Evolutionary conservation across 2,329 filamentous ascomycete species (phyloP), one percentile per base, ranked within the genome.

Genomic region (Apiospora rasikravindrae): DNA sequence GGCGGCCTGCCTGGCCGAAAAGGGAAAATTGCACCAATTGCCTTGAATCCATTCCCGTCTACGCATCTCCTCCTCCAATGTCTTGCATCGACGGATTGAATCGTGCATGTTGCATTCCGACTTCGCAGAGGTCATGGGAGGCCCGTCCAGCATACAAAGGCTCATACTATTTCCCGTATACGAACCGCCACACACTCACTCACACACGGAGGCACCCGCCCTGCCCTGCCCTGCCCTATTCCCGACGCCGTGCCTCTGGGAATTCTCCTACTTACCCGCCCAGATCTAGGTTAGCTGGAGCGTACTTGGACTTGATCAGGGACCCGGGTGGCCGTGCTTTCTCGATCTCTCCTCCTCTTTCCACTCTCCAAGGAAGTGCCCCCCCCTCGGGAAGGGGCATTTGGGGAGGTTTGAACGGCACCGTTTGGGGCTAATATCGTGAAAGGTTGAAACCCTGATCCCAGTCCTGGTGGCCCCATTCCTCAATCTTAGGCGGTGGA

Each of bases 381-480:
- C n/a, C n/a, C n/a, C n/a, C n/a, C n/a, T n/a, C n/a, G n/a, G n/a
- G n/a, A n/a, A n/a, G n/a, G n/a, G n/a, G n/a, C n/a, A n/a, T n/a
- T n/a, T n/a, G n/a, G n/a, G n/a, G n/a, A n/a, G n/a, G n/a, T 37
- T 3, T 37, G 5, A 7, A 5, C 33, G 33, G 5, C 33, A 7
- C 33, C 33, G 5, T 6, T 37, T 37, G 33, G 33, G 33, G 8
- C 33, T 37, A 37, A 16, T 29, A 37, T 61, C 53, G 29, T 22
- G 53, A 22, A 61, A 37, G 22, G 26, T 61, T 37, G 53, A 61
- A 37, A 61, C 53, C 53, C 53, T 61, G 53, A 61, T 61, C 53
- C 51, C 53, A 22, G 29, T 16, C 26, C 7, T 11, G 26, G 5
- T 37, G 33, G 33, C 33, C 51, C 53, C 53, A 33, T 29, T 49